Percentiles rank a stretch among this genome's conserved stretches.
phyloP scores from a whole-genome alignment of 73 alveolate species.

The Paramecium pentaurelia region DNA sequence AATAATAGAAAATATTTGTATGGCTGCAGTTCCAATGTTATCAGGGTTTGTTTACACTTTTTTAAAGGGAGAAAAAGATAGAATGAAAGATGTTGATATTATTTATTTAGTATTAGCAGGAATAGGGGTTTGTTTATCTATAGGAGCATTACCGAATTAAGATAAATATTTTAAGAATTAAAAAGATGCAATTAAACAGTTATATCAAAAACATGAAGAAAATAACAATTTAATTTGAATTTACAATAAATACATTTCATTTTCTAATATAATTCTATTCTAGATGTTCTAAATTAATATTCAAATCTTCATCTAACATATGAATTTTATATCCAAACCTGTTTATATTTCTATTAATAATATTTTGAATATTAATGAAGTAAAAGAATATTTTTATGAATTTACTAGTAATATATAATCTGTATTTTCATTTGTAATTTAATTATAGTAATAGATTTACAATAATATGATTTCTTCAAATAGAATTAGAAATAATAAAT shows the following conservation, averaged over 20 bases:
- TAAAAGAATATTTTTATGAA: too few species aligned
- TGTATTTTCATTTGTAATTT: too few species aligned
- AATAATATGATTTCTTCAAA: too few species aligned
- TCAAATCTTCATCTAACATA: too few species aligned
- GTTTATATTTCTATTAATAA: too few species aligned
- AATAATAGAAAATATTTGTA: background rate
- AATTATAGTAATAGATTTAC: too few species aligned
- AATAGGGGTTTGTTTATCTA: background rate
- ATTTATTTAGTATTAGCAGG: constrained; percentile 12
- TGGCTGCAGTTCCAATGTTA: constrained; percentile 1
- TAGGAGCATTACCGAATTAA: background rate
- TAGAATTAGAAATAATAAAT: background rate
- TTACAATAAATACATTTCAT: background rate
- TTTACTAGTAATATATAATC: too few species aligned
- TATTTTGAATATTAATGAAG: too few species aligned
- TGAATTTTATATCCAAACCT: too few species aligned
- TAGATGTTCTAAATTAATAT: background rate
- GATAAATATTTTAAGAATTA: background rate
- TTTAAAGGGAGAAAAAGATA: background rate
- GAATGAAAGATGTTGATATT: constrained; percentile 8
- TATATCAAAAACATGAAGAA: background rate
- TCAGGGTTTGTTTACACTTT: constrained; percentile 1
- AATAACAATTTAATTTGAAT: background rate
- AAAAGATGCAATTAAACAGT: background rate
- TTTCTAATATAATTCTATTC: background rate